A percentile compares a stretch with the other conserved stretches of the same genome.
These are phyloP conservation scores for Trichoderma hamatum DNA, from an alignment of 2,329 filamentous ascomycete species.

Conservation along the genomic window DNA sequence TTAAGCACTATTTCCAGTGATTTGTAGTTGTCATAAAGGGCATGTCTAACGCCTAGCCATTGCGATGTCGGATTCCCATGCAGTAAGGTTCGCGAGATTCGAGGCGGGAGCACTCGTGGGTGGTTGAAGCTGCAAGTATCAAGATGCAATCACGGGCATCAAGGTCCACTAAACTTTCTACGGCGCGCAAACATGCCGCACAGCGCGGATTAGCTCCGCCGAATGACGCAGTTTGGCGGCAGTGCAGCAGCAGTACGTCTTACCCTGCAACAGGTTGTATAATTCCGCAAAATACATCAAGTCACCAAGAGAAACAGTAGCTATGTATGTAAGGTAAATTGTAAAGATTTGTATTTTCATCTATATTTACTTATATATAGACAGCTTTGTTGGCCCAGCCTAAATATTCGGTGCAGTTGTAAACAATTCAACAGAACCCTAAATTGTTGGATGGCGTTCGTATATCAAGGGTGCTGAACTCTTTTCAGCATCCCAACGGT, in stretches of 20 bases:
- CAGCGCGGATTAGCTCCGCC: constrained; percentile 9
- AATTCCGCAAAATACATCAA: not conserved
- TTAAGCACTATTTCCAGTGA: not conserved
- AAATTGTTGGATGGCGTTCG: not conserved
- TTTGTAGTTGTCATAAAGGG: not conserved
- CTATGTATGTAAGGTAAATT: not conserved
- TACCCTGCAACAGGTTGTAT: not conserved
- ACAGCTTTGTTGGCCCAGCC: not conserved
- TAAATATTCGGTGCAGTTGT: not conserved
- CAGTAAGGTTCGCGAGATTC: not conserved
- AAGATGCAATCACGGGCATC: not conserved
- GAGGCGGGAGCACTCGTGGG: not conserved
- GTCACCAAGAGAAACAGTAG: not conserved
- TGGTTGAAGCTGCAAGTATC: not conserved
- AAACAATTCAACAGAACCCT: not conserved
- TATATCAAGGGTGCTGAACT: not conserved
- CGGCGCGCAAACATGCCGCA: constrained; percentile 21
- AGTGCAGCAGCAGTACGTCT: not conserved
- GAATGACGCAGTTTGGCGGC: constrained; percentile 1
- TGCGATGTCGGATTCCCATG: not conserved
- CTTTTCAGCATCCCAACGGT: not conserved
- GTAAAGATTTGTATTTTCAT: not conserved
- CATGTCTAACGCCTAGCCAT: not conserved
- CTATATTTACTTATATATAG: not conserved
- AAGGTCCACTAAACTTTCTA: constrained; percentile 28